These are phyloP conservation scores for Ziziphus jujuba DNA, from an alignment of 306 rosid species.

Conservation along the genomic window DNA sequence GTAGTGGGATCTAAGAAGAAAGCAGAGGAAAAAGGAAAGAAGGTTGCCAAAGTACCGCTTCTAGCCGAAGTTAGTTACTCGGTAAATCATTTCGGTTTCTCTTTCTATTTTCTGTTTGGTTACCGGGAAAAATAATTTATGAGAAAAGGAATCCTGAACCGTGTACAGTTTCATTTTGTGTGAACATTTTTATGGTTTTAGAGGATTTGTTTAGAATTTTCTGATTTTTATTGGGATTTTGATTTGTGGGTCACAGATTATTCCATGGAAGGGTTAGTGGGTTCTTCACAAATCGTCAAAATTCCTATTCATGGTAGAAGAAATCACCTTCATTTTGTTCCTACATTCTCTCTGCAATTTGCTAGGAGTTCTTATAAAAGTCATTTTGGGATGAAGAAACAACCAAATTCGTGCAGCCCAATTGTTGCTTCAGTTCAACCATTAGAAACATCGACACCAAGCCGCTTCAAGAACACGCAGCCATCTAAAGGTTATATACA, in stretches of 20 bases:
- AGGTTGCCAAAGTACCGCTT: too few species aligned
- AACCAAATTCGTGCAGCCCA: neutral
- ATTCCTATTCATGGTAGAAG: conserved; percentile 11
- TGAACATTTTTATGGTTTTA: too few species aligned
- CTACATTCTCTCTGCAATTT: conserved; percentile 13
- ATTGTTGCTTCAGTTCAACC: conserved; percentile 32
- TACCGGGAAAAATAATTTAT: too few species aligned
- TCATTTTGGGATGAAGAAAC: conserved; percentile 21
- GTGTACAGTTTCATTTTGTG: too few species aligned
- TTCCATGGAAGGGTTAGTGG: conserved; percentile 31
- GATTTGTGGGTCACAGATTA: conserved; percentile 6
- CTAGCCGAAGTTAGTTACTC: too few species aligned
- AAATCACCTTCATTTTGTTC: conserved; percentile 3
- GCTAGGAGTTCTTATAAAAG: neutral
- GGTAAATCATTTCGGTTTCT: too few species aligned
- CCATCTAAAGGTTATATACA: conserved; percentile 29
- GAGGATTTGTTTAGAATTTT: too few species aligned
- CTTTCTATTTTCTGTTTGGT: too few species aligned
- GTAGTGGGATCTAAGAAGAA: too few species aligned
- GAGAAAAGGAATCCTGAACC: too few species aligned
- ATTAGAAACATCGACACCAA: conserved; percentile 25
- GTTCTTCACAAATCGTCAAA: conserved; percentile 4
- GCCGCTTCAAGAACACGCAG: conserved; percentile 24
- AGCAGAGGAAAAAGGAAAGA: too few species aligned
- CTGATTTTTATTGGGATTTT: too few species aligned